These are phyloP conservation scores for Gracilaria vermiculophylla DNA, from an alignment of 23 red algal genomes.

Conservation along the genomic window DNA sequence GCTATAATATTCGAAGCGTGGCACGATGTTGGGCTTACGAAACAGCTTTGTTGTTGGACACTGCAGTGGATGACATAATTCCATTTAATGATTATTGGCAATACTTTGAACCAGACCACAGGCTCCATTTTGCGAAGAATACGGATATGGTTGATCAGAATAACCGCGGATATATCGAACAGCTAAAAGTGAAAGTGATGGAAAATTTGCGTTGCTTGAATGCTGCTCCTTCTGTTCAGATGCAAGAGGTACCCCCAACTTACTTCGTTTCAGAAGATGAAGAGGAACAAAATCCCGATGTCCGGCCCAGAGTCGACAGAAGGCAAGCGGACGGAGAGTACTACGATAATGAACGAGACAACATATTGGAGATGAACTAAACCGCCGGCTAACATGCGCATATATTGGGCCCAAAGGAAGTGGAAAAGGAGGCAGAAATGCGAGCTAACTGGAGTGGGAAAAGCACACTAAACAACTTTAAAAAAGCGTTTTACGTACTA, in stretches of 20 bases:
- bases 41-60: constrained; percentile 82
- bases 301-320: constrained; percentile 2
- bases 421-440: neutral
- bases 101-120: constrained; percentile 96
- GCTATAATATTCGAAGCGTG: constrained; percentile 97
- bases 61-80: constrained; percentile 79
- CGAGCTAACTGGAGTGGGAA: neutral
- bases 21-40: constrained; percentile 98
- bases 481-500: neutral
- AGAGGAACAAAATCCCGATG: constrained; percentile 70
- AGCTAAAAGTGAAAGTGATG: constrained; percentile 91
- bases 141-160: constrained; percentile 87
- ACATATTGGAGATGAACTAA: constrained; percentile 42
- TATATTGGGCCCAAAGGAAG: neutral
- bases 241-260: constrained; percentile 94
- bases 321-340: constrained; percentile 62
- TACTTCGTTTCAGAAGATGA: constrained; percentile 56
- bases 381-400: neutral
- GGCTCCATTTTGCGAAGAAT: constrained; percentile 81
- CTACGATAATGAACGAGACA: constrained; percentile 56
- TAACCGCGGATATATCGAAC: constrained; percentile 88
- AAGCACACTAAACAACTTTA: neutral
- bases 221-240: constrained; percentile 90
- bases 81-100: constrained; percentile 99
- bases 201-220: constrained; percentile 86